Conservation (phyloP, 176 grass and related monocot species). For the Avena insularis region DNA sequence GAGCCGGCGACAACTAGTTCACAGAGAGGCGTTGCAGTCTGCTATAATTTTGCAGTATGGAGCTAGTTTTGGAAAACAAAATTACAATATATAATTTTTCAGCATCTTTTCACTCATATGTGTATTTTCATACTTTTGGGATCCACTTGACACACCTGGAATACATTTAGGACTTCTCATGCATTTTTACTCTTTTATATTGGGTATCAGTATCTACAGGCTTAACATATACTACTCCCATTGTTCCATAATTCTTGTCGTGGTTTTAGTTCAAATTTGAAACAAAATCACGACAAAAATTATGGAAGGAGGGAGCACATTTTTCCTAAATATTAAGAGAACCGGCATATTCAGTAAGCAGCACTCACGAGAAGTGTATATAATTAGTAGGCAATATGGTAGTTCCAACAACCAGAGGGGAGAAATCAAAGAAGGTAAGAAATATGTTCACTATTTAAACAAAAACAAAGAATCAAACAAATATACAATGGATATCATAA, state of each 20-base stretch:
- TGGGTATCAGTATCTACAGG: background rate
- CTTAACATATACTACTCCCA: background rate
- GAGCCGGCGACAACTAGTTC: no score
- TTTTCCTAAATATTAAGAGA: background rate
- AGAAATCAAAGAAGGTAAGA: background rate
- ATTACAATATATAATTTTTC: no score
- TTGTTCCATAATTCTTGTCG: no score
- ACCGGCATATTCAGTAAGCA: background rate
- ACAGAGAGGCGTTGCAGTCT: no score
- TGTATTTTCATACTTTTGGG: background rate
- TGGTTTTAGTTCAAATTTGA: no score
- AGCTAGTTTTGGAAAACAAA: no score
- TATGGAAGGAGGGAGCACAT: no score
- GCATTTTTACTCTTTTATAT: background rate
- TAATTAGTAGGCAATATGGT: constrained; percentile 4
- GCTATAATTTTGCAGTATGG: no score
- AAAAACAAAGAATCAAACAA: background rate
- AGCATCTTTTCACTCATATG: no score
- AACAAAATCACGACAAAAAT: no score
- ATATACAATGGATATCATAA: background rate
- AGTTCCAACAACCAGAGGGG: constrained; percentile 2
- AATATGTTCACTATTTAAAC: background rate
- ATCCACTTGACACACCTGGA: background rate
- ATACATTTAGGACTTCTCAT: background rate
- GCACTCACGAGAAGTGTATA: background rate